These are phyloP conservation scores for Zymoseptoria crescenta DNA, from an alignment of 2,329 filamentous ascomycete species.

Conservation along the genomic window DNA sequence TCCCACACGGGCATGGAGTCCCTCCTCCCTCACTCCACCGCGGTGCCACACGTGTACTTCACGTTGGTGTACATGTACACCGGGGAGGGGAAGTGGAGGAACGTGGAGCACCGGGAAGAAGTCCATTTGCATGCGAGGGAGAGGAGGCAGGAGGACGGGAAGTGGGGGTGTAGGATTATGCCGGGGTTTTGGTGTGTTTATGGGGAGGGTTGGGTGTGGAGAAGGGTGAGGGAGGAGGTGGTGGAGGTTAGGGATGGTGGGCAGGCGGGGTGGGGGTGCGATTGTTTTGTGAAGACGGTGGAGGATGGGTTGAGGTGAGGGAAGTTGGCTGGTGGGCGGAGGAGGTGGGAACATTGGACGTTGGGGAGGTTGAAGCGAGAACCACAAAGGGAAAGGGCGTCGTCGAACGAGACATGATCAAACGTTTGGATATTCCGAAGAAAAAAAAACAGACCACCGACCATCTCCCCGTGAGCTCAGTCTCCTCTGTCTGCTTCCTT, in stretches of 20 bases:
- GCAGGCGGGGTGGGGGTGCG: background rate
- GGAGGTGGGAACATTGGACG: no score
- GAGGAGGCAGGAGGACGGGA: background rate
- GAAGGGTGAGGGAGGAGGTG: background rate
- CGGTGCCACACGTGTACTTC: background rate
- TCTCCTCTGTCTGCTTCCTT: background rate
- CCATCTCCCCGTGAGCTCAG: no score
- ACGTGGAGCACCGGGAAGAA: background rate
- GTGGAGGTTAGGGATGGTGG: background rate
- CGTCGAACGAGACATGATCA: no score
- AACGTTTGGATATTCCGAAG: no score
- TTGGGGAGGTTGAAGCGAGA: no score
- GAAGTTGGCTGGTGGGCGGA: no score
- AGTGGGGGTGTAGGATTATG: background rate
- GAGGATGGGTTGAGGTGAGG: no score
- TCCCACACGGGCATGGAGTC: background rate
- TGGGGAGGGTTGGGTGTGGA: background rate
- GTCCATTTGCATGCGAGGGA: background rate
- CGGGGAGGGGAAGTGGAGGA: background rate
- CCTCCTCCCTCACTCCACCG: background rate
- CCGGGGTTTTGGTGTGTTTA: background rate
- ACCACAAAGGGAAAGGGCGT: no score
- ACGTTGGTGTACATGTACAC: background rate
- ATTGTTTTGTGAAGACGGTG: background rate
- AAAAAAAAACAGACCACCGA: no score